Conservation (phyloP, 2,329 filamentous ascomycete genomes). For the Fusarium nodosum region DNA sequence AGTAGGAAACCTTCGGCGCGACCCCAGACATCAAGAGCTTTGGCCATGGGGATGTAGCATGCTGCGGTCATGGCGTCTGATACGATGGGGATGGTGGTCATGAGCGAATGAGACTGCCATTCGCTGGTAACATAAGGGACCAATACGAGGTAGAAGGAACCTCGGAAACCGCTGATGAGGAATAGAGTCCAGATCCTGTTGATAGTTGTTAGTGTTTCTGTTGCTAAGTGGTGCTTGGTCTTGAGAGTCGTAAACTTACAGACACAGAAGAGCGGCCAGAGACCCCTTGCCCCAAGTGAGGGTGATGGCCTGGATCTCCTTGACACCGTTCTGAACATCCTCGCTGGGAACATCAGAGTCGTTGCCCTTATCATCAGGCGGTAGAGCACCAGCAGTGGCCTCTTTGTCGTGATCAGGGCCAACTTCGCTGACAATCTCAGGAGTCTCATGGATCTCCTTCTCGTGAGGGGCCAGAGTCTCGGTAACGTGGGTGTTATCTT, state of each 20-base stretch:
- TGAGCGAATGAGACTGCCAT: conserved; percentile 66
- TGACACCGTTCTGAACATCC: conserved; percentile 56
- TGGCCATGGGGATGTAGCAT: conserved; percentile 72
- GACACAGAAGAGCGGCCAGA: conserved; percentile 51
- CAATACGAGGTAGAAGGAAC: conserved; percentile 58
- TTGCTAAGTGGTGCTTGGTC: background rate
- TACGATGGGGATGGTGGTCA: conserved; percentile 67
- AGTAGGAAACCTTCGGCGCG: conserved; percentile 71
- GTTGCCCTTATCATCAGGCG: conserved; percentile 24
- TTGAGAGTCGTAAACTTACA: conserved; percentile 46
- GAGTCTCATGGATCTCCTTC: conserved; percentile 23
- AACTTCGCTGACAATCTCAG: conserved; percentile 11
- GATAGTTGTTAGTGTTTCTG: conserved; percentile 14
- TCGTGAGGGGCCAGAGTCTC: conserved; percentile 29
- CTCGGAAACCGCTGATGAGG: conserved; percentile 64
- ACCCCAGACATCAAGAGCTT: conserved; percentile 73
- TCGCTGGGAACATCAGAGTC: conserved; percentile 35
- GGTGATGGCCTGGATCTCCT: conserved; percentile 59
- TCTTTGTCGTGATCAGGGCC: conserved; percentile 29
- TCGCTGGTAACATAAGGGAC: conserved; percentile 63
- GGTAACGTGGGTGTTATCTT: conserved; percentile 29
- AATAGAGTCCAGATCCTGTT: conserved; percentile 62
- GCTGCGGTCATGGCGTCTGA: conserved; percentile 68
- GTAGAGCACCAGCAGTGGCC: conserved; percentile 18
- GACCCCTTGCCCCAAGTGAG: conserved; percentile 58